These are phyloP conservation scores for Phanerodontia chrysosporium DNA, from an alignment of 768 basidiomycete species.

Conservation along the genomic window DNA sequence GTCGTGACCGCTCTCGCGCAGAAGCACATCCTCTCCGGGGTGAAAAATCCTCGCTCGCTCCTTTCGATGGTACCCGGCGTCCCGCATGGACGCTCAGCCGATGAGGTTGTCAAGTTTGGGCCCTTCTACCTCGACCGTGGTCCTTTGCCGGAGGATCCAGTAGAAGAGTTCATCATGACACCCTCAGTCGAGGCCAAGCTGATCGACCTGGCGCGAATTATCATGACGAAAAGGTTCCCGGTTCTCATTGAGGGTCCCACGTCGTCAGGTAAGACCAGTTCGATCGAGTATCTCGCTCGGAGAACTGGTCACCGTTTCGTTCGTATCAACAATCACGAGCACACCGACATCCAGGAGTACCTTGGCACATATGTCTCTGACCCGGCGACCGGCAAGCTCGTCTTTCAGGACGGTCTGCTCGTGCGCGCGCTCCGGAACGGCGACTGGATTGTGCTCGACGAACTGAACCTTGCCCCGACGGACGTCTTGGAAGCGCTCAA, in stretches of 20 bases:
- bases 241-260: conserved; percentile 98
- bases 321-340: conserved; percentile 99
- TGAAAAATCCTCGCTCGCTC: conserved; percentile 76
- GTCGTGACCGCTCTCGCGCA: conserved; percentile 66
- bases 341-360: conserved; percentile 99
- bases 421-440: conserved; percentile 89
- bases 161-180: conserved; percentile 89
- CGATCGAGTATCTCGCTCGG: conserved; percentile 91
- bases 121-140: conserved; percentile 90
- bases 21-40: conserved; percentile 71
- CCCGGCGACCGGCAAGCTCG: conserved; percentile 85
- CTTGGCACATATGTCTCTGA: conserved; percentile 96
- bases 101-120: conserved; percentile 77
- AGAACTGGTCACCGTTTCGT: conserved; percentile 93
- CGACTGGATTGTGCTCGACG: conserved; percentile 97
- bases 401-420: conserved; percentile 91
- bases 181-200: conserved; percentile 93
- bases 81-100: conserved; percentile 39
- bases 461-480: conserved; percentile 94
- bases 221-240: conserved; percentile 84
- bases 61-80: conserved; percentile 63
- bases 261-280: conserved; percentile 95
- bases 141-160: conserved; percentile 52
- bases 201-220: conserved; percentile 90
- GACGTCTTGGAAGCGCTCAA: conserved; percentile 98